Percentiles rank a stretch among this genome's conserved stretches.
phyloP scores from a whole-genome alignment of 2,329 filamentous ascomycete genomes.

The Aphanocladium album region DNA sequence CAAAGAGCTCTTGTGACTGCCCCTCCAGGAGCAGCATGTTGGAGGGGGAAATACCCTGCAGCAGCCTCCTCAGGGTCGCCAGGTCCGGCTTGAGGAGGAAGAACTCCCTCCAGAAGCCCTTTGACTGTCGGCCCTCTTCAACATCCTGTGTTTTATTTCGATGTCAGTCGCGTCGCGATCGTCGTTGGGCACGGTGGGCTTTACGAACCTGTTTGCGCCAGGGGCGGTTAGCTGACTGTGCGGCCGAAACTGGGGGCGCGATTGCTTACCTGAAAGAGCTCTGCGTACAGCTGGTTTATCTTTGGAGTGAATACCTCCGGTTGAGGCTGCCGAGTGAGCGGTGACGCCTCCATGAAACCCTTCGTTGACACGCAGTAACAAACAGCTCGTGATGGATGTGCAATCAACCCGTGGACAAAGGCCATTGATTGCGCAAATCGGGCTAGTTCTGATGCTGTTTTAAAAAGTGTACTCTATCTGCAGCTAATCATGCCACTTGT shows the following conservation, averaged over 20 bases:
- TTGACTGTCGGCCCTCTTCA: constrained; percentile 64
- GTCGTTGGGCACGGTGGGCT: constrained; percentile 15
- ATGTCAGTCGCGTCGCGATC: constrained; percentile 25
- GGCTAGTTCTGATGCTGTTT: constrained; percentile 1
- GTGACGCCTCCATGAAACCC: constrained; percentile 73
- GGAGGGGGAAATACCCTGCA: constrained; percentile 67
- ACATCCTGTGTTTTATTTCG: constrained; percentile 45
- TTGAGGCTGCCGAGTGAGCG: constrained; percentile 84
- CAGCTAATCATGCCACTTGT: neutral
- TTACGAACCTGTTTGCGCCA: constrained; percentile 5
- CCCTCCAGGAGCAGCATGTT: constrained; percentile 72
- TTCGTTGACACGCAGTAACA: neutral
- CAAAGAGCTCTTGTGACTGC: constrained; percentile 75
- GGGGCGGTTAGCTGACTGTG: neutral
- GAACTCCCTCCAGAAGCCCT: constrained; percentile 95
- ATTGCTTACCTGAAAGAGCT: constrained; percentile 64
- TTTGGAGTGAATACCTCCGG: constrained; percentile 92
- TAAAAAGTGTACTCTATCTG: neutral
- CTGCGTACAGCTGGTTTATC: constrained; percentile 83
- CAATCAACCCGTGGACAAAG: neutral
- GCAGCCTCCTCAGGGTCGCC: constrained; percentile 58
- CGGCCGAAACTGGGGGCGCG: constrained; percentile 6
- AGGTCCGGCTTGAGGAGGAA: constrained; percentile 84
- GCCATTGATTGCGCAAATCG: neutral
- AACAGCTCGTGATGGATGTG: neutral